Evolutionary conservation across 129 eudicot genomes (phyloP), one percentile per base, ranked within the genome.

Genomic region (Centaurea solstitialis): DNA sequence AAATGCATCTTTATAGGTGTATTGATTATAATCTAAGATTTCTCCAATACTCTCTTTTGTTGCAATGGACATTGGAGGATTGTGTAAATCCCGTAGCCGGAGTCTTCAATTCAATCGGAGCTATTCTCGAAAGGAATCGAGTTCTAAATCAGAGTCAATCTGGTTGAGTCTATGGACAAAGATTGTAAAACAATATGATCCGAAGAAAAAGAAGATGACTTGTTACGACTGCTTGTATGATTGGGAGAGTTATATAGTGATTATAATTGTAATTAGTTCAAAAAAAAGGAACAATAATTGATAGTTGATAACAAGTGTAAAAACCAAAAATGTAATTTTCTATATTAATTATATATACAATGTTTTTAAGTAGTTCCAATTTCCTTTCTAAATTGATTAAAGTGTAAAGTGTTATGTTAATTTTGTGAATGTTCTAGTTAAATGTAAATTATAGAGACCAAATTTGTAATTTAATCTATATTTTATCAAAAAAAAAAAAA

Each of bases 121-220:
- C 72, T 69, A 62, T 77, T 33, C 65, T 59, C 24, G 43, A 2
- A 61, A 43, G 15, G 85, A 68, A 41, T 23, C 68, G 0, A 28
- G 47, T 61, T 83, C 43, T 11, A 20, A 59, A 4, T 12, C 74
- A 0, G 69, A 72, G 38, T 26, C 91, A 0, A 83, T 75, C 23
- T 90, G 92, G 93, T 64, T 66, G 30, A 76, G 70, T 67, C 80
- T 93, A 53, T 93, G 97, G 95, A 83, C 74, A 78, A 93, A 67
- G 68, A 81, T 87, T 9, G 62, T 28, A 50, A 74, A 79, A 23
- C 73, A 61, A 35, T 82, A 82, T 59, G 77, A 82, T 22, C 76
- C 10, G 9, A 87, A 74, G 80, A 66, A 47, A 18, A 85, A 78
- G n/a, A 76, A 72, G 81, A 75, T 61, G 82, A 70, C 43, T 17